Evolutionary conservation across 2,329 filamentous ascomycete genomes (phyloP), one percentile per base, ranked within the genome.

Genomic region (Penicillium occitanis): DNA sequence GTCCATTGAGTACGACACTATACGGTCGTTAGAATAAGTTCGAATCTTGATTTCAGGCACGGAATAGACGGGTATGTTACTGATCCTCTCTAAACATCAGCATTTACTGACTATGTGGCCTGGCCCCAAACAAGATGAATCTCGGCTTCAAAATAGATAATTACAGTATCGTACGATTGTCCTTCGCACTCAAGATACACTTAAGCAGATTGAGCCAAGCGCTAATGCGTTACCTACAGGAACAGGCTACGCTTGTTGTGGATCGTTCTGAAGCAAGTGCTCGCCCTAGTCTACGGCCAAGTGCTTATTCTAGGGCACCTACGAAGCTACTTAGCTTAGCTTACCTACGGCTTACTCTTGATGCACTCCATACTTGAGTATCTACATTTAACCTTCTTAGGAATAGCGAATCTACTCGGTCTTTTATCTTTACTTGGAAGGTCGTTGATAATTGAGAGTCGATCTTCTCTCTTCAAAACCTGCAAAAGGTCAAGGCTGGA

Each of bases 241-340:
- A 55, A 40, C 53, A 57, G 33, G 53, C 33, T 40, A 57, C n/a
- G n/a, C n/a, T n/a, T 37, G 40, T 37, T 57, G 53, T 40, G 33
- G 53, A 57, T 40, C 53, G 53, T 57, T 37, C 17, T 40, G 53
- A 33, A 33, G 19, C 53, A 10, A 57, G 33, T 55, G 14, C 50
- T 33, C 33, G 14, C 28, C 25, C 50, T 53, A 53, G 13, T 10
- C 8, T 28, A 28, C 19, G n/a, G 40, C 40, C 42, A 46, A 46
- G 42, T 28, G 13, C 46, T 50, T 48, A 22, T 48, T 19, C 46
- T 17, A 28, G 22, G 46, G 22, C 6, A 13, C 48, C 48, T 51
- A 30, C 25, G 17, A 30, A 28, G 30, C 30, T 22, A 22, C 14
- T 55, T 19, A 11, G 28, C 2, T 17, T 53, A n/a, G 17, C 8